phyloP scores from a whole-genome alignment of 441 rosid genomes.

The Croton laevigatus region DNA sequence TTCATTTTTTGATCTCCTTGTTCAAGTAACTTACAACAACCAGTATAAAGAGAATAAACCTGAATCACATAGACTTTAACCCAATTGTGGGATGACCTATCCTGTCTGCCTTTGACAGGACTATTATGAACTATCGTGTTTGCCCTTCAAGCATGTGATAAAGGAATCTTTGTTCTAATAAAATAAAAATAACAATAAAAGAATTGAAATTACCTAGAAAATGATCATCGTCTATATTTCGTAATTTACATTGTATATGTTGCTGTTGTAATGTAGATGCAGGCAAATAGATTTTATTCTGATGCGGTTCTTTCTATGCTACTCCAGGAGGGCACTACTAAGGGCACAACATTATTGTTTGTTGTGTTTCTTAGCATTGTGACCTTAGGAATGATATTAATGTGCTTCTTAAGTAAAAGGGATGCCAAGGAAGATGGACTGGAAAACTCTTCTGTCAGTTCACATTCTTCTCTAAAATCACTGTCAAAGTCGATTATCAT shows the following conservation, averaged over 20 bases:
- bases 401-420: slow-evolving; percentile 74
- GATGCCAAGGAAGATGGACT: slow-evolving; percentile 47
- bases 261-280: background rate
- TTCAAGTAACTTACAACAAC: background rate
- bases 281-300: slow-evolving; percentile 6
- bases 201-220: background rate
- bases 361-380: slow-evolving; percentile 63
- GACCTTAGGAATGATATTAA: slow-evolving; percentile 69
- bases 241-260: background rate
- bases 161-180: background rate
- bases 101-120: background rate
- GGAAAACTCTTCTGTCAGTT: slow-evolving; percentile 43
- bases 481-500: slow-evolving; percentile 54
- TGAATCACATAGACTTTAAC: background rate
- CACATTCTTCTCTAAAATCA: slow-evolving; percentile 46
- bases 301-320: slow-evolving; percentile 27
- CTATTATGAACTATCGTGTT: background rate
- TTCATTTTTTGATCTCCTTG: background rate
- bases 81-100: background rate
- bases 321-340: slow-evolving; percentile 69
- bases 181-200: background rate
- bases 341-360: slow-evolving; percentile 71
- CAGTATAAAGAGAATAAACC: background rate
- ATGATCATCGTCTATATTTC: background rate
- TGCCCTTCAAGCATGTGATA: background rate